phyloP scores from a whole-genome alignment of 208 protist species.

The Leptomonas seymouri region DNA sequence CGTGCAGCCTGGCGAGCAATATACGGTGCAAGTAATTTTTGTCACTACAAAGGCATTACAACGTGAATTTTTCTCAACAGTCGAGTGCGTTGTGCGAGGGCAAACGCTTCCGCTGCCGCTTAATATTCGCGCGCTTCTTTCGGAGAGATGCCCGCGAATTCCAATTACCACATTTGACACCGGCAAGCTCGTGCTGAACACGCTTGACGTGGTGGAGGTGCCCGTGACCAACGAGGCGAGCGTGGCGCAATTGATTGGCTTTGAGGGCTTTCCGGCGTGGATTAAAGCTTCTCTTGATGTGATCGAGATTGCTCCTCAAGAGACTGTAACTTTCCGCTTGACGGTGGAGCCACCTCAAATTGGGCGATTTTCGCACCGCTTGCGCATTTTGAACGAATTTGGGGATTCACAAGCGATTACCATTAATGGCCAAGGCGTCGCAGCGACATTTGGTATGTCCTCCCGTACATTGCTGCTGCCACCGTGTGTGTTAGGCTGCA shows the following conservation, averaged over 20 bases:
- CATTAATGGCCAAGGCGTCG: slow-evolving; percentile 22
- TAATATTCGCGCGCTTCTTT: slow-evolving; percentile 13
- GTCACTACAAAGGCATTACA: slow-evolving; percentile 28
- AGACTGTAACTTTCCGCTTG: slow-evolving; percentile 23
- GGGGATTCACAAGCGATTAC: slow-evolving; percentile 27
- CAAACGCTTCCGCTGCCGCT: slow-evolving; percentile 30
- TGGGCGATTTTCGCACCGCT: slow-evolving; percentile 31
- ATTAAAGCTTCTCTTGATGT: slow-evolving; percentile 19
- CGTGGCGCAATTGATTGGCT: slow-evolving; percentile 30
- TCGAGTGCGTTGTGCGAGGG: slow-evolving; percentile 32
- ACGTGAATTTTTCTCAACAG: slow-evolving; percentile 14
- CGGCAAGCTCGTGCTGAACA: slow-evolving; percentile 14
- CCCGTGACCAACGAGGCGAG: slow-evolving; percentile 33
- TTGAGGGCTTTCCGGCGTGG: slow-evolving; percentile 28
- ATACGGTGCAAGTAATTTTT: slow-evolving; percentile 42
- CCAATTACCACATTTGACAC: slow-evolving; percentile 16
- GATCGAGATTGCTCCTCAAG: slow-evolving; percentile 21
- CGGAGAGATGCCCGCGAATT: slow-evolving; percentile 17
- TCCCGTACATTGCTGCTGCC: slow-evolving; percentile 34
- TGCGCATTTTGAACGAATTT: slow-evolving; percentile 36
- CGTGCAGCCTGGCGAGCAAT: slow-evolving; percentile 56
- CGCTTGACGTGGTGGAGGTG: slow-evolving; percentile 17
- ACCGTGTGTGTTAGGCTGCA: slow-evolving; percentile 31
- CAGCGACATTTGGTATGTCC: slow-evolving; percentile 17
- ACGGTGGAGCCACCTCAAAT: slow-evolving; percentile 31